phyloP scores from a whole-genome alignment of 305 asterid species.

The Ajuga reptans region DNA sequence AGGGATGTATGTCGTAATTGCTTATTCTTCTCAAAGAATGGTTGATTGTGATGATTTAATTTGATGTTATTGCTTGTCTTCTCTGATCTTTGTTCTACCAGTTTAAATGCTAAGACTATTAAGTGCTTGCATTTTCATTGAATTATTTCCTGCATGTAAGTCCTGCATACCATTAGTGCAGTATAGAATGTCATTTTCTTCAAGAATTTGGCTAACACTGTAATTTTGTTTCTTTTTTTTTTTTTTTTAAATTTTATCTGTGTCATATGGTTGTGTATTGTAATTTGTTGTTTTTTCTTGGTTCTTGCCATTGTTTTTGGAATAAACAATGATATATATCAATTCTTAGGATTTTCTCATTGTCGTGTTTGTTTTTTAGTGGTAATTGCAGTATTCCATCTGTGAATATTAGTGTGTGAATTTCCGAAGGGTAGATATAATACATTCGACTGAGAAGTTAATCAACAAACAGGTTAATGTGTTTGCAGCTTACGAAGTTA shows the following conservation, averaged over 20 bases:
- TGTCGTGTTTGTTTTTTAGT: neutral
- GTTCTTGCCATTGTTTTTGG: neutral
- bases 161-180: no score
- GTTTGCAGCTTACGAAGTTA: no score
- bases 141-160: neutral
- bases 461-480: no score
- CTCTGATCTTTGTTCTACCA: neutral
- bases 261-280: neutral
- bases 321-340: neutral
- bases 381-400: neutral
- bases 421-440: neutral
- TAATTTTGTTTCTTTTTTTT: neutral
- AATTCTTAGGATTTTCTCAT: neutral
- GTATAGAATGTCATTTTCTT: no score
- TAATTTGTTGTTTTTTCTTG: neutral
- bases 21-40: constrained; percentile 13
- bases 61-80: neutral
- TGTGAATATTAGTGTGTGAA: neutral
- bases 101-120: neutral
- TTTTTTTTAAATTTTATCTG: neutral
- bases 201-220: neutral
- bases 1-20: constrained; percentile 38
- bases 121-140: neutral
- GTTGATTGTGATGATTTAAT: neutral
- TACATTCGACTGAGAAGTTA: no score